Evolutionary conservation across 2,329 filamentous ascomycete genomes (phyloP), one percentile per base, ranked within the genome.

Genomic region (Pseudogymnoascus sp.): DNA sequence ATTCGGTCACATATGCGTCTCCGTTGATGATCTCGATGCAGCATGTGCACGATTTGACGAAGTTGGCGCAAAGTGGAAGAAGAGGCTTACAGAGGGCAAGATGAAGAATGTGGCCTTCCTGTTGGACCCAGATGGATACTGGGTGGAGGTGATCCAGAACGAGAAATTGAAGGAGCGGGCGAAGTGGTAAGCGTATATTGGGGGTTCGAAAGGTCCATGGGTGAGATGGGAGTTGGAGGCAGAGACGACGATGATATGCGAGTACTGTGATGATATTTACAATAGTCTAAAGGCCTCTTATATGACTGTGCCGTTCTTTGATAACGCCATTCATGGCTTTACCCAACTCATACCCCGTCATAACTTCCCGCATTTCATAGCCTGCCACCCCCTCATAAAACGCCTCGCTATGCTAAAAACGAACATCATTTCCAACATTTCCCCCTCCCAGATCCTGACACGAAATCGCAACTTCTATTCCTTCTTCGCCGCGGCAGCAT

Each of bases 71-170:
- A 86, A 83, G 76, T 97, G 91, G 90, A 96, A 96, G 85, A 97
- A 97, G 85, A 82, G 89, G 66, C 81, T 96, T 65, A 95, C 90
- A 1, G 93, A 97, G 66, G 93, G 92, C 1, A 80, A 83, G 62
- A 96, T 96, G 92, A 93, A 90, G 82, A 90, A 95, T 68, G 87
- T 97, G 62, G 93, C 93, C 0, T 97, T 97, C 73, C 77, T 97
- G 40, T 79, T 96, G 61, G 93, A 93, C 69, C 91, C 91, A 0
- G 91, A 96, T 76, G 83, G 83, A 50, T 96, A 95, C 78, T 95
- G 89, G 89, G 82, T 90, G 60, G 85, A 87, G 77, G 73, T 87
- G 70, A 80, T 96, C 57, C 90, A 96, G 79, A 96, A 96, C 70
- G 86, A 90, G 76, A 79, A 78, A 62, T 79, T 88, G 64, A 80